These are phyloP conservation scores for Fraxinus sp. DNA, from an alignment of 305 asterid species.

Conservation along the genomic window DNA sequence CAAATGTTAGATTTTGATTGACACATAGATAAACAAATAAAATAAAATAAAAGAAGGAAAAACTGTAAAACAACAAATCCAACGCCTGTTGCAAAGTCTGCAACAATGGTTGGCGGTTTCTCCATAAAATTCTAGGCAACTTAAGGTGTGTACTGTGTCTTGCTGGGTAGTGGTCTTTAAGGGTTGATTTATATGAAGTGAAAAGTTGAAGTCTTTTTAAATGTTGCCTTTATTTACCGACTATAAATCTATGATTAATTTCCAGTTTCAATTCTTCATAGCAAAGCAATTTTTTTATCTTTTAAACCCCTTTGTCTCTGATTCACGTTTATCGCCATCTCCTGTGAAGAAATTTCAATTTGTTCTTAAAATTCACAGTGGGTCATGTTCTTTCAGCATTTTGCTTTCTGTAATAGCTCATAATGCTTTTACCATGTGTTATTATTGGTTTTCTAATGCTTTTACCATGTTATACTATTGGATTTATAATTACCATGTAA, in stretches of 20 bases:
- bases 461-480: not conserved
- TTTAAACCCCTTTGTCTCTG: not conserved
- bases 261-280: not conserved
- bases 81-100: slow-evolving; percentile 6
- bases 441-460: not conserved
- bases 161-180: not conserved
- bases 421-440: not conserved
- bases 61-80: not conserved
- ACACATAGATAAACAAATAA: not conserved
- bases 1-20: not conserved
- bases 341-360: not conserved
- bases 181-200: not conserved
- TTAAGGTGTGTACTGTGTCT: not conserved
- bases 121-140: not conserved
- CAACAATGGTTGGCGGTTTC: not conserved
- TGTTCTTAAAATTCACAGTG: not conserved
- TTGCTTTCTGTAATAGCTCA: not conserved
- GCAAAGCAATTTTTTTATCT: not conserved
- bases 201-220: not conserved
- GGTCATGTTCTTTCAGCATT: not conserved
- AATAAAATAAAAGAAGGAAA: not conserved
- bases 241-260: not conserved
- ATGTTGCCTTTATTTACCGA: not conserved
- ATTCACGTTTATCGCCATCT: not conserved
- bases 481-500: not conserved